Base-by-base conservation (phyloP, 2,329 filamentous ascomycete species). In the Verticillium tricorpus region DNA sequence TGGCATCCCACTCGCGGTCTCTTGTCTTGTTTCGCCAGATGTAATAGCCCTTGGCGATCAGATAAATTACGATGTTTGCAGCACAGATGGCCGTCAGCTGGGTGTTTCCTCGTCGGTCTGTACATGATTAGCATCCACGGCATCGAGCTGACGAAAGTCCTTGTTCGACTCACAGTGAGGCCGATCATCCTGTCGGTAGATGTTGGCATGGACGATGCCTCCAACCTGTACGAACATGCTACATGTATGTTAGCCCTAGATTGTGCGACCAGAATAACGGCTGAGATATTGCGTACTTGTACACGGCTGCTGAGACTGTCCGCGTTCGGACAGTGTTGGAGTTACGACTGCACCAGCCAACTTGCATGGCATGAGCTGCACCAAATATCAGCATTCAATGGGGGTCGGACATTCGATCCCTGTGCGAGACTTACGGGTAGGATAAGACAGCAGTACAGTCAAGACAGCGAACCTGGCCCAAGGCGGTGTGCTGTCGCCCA, bases 291-390 rank as follows among this genome's bases (percentile, higher is more conserved):
- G 45, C 50, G 8, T 34, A 60, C 62, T 87, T 87, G 70, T 87
- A 87, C 17, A 85, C 70, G 1, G 85, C 87, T 1, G 85, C 82
- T 0, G 85, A 84, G 4, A 90, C 85, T 1, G 87, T 85, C 4
- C 87, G 76, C 2, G 83, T 84, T 2, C 86, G 78, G 1, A 89
- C 87, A 0, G 81, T 78, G 60, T 86, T 86, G 1, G 85, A 82
- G 67, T 90, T 90, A 59, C 83, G 83, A 84, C 1, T 84, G 0
- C 80, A 83, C 72, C 84, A 82, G 0, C 82, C 84, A 0, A 86
- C 85, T 45, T 84, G 75, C 22, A 86, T 80, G 0, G 83, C 80
- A 67, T 87, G 82, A 1, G 73, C 68, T 69, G 56, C 5, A 8
- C 19, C 28, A 70, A 69, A 1, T 71, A 71, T 69, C 73, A 76